A percentile compares a stretch with the other conserved stretches of the same genome.
phyloP scores from a whole-genome alignment of 208 protist species.

The Endotrypanum monterogeii region DNA sequence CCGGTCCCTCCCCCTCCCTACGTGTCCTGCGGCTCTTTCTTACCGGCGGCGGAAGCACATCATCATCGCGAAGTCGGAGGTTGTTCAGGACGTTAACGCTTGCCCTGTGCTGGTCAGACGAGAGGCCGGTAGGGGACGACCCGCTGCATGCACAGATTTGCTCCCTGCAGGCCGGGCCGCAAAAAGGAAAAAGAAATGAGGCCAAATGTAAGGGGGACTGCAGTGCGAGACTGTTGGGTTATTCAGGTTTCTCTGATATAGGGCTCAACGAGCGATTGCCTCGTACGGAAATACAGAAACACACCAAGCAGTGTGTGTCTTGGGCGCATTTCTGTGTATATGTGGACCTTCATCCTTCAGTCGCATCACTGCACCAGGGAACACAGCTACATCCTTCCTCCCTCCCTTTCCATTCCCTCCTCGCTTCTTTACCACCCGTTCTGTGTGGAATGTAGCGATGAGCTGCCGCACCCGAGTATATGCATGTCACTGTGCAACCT shows the following conservation, averaged over 20 bases:
- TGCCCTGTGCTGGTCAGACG: not conserved
- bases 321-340: not conserved
- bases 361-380: not conserved
- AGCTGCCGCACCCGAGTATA: not conserved
- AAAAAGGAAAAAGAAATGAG: too few species aligned
- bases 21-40: not conserved
- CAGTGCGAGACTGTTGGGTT: not conserved
- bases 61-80: not conserved
- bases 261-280: not conserved
- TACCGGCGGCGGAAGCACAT: not conserved
- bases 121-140: not conserved
- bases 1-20: not conserved
- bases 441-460: not conserved
- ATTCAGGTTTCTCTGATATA: not conserved
- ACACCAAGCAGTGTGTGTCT: not conserved
- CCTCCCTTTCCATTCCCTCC: too few species aligned
- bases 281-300: not conserved
- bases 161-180: not conserved
- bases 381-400: not conserved
- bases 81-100: not conserved
- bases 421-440: not conserved
- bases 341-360: not conserved
- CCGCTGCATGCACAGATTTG: not conserved
- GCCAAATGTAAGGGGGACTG: not conserved
- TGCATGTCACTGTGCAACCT: not conserved